phyloP scores from a whole-genome alignment of 1,284 basidiomycete genomes.

The Sporisorium exsertum region DNA sequence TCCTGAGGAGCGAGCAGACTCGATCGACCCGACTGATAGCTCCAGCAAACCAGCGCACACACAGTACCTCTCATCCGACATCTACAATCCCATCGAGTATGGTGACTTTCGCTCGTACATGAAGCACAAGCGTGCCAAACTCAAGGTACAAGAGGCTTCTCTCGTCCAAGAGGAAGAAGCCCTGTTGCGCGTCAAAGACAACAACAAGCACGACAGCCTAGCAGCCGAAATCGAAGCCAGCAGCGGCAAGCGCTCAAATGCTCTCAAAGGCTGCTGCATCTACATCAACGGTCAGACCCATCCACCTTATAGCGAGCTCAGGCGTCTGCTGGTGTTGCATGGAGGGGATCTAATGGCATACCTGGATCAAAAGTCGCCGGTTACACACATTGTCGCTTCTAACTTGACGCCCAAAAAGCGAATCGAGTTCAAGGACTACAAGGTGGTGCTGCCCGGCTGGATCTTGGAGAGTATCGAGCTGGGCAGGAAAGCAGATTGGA shows the following conservation, averaged over 20 bases:
- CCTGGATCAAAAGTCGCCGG: slow-evolving; percentile 77
- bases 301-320: slow-evolving; percentile 86
- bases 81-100: slow-evolving; percentile 82
- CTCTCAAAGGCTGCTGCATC: slow-evolving; percentile 60
- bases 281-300: slow-evolving; percentile 89
- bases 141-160: slow-evolving; percentile 59
- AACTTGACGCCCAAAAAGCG: slow-evolving; percentile 89
- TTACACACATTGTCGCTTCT: slow-evolving; percentile 87
- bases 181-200: slow-evolving; percentile 18
- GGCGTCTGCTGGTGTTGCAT: slow-evolving; percentile 82
- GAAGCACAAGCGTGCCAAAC: slow-evolving; percentile 86
- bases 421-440: slow-evolving; percentile 86
- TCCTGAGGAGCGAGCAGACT: not conserved
- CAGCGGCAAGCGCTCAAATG: slow-evolving; percentile 29
- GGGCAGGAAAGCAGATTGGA: slow-evolving; percentile 81
- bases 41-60: slow-evolving; percentile 12
- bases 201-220: slow-evolving; percentile 3
- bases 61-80: slow-evolving; percentile 33
- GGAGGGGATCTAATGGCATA: slow-evolving; percentile 88
- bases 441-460: slow-evolving; percentile 88
- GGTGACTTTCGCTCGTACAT: slow-evolving; percentile 88
- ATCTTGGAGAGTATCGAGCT: slow-evolving; percentile 80
- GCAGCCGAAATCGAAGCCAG: slow-evolving; percentile 25
- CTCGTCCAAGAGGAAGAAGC: slow-evolving; percentile 52
- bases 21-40: not conserved